Conservation (phyloP, 805 yeast genomes). For the Nakazawaea populi region DNA sequence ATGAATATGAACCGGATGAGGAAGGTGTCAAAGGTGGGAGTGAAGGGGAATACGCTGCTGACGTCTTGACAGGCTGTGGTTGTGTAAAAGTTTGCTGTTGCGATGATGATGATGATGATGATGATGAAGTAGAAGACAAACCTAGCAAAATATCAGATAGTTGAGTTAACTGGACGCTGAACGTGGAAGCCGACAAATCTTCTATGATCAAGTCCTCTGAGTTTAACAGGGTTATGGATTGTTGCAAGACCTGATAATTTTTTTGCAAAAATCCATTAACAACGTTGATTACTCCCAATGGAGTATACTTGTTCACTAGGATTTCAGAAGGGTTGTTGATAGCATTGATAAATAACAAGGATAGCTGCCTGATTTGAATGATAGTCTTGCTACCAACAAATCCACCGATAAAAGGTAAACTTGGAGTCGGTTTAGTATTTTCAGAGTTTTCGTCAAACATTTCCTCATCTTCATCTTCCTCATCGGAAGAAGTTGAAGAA, state of each 20-base stretch:
- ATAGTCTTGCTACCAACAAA: conserved; percentile 36
- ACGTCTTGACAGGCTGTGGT: background rate
- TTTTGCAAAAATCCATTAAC: conserved; percentile 22
- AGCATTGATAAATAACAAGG: conserved; percentile 36
- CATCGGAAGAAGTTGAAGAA: background rate
- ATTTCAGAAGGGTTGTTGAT: conserved; percentile 45
- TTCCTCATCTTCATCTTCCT: conserved; percentile 13
- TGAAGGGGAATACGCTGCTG: conserved; percentile 6
- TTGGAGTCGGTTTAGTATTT: conserved; percentile 32
- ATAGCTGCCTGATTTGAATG: conserved; percentile 32
- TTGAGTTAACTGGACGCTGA: conserved; percentile 4
- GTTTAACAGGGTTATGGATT: conserved; percentile 15
- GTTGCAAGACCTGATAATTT: conserved; percentile 12
- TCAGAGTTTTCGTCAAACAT: conserved; percentile 29
- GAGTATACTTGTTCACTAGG: conserved; percentile 42
- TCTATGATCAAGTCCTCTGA: conserved; percentile 9
- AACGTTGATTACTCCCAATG: conserved; percentile 49
- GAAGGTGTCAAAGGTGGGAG: conserved; percentile 14
- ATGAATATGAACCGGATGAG: conserved; percentile 11
- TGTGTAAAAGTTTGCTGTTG: background rate
- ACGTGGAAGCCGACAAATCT: background rate
- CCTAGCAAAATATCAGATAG: conserved; percentile 12
- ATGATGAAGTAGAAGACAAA: background rate
- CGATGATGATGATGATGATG: background rate
- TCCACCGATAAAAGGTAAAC: conserved; percentile 45